Conservation (phyloP, 2,329 filamentous ascomycete genomes). For the Fusarium sp. region DNA sequence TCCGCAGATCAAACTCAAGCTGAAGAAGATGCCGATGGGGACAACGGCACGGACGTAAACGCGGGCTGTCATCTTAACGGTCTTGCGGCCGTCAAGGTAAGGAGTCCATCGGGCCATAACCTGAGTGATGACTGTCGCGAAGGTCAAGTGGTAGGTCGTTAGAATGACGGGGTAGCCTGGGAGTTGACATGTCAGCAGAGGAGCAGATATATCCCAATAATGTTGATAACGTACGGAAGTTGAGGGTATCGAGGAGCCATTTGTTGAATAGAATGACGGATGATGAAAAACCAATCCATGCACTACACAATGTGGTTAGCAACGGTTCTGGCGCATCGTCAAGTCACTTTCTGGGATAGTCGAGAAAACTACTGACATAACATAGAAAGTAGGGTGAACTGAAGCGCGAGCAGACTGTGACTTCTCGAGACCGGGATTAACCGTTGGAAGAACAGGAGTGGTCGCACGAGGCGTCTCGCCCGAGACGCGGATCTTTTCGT, state of each 20-base stretch:
- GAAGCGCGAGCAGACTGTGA: conserved; percentile 68
- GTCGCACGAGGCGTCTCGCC: conserved; percentile 75
- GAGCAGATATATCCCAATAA: neutral
- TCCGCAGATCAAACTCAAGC: conserved; percentile 92
- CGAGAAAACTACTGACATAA: conserved; percentile 62
- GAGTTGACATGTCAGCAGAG: conserved; percentile 27
- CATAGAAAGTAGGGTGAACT: conserved; percentile 87
- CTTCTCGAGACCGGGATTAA: conserved; percentile 81
- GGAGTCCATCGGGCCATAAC: conserved; percentile 88
- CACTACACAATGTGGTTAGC: conserved; percentile 59
- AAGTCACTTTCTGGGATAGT: neutral
- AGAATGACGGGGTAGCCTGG: conserved; percentile 79
- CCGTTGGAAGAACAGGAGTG: conserved; percentile 76
- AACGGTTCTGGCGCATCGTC: neutral
- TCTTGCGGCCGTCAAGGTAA: conserved; percentile 92
- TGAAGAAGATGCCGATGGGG: conserved; percentile 96
- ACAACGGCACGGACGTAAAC: conserved; percentile 94
- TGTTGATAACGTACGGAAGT: conserved; percentile 66
- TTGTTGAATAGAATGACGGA: conserved; percentile 99
- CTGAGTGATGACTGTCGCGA: conserved; percentile 95
- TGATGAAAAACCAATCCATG: conserved; percentile 92
- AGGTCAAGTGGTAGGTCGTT: conserved; percentile 94
- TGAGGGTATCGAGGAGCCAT: conserved; percentile 87
- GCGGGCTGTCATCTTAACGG: conserved; percentile 94
- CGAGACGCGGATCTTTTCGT: conserved; percentile 86